Conservation (phyloP, 345 rosid species). For the Ceriops decandra region DNA sequence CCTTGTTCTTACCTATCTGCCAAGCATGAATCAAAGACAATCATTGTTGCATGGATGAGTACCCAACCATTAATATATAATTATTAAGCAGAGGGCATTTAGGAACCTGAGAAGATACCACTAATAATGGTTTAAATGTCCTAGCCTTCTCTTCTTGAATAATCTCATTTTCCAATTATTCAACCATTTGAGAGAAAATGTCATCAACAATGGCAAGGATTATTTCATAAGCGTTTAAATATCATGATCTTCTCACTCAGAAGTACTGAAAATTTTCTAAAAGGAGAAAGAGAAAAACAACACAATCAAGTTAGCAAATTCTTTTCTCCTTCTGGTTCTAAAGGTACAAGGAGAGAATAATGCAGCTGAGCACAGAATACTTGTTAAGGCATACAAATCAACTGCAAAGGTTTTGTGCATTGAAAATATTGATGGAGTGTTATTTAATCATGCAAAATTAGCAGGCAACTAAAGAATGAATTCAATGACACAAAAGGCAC, state of each 20-base stretch:
- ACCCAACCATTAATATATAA: neutral
- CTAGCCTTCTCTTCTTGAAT: neutral
- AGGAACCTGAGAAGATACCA: neutral
- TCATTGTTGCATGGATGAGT: neutral
- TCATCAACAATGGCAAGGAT: neutral
- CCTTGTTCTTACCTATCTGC: constrained; percentile 87
- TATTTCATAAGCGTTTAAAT: neutral
- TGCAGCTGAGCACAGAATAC: neutral
- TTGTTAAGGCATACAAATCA: neutral
- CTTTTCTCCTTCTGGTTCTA: neutral
- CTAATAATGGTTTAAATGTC: neutral
- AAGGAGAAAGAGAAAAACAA: neutral
- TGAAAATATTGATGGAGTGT: too few relatives aligned
- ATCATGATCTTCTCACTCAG: neutral
- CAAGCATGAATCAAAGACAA: neutral
- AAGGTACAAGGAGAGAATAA: neutral
- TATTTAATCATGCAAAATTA: too few relatives aligned
- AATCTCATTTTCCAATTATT: too few relatives aligned
- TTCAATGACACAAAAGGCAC: too few relatives aligned
- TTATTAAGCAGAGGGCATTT: neutral
- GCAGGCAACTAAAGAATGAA: too few relatives aligned
- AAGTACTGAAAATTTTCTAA: neutral
- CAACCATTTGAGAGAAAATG: too few relatives aligned
- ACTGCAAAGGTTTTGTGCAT: neutral
- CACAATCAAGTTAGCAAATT: neutral